These are phyloP conservation scores for Aspergillus baeticus DNA, from an alignment of 495 filamentous ascomycete genomes.

Conservation along the genomic window DNA sequence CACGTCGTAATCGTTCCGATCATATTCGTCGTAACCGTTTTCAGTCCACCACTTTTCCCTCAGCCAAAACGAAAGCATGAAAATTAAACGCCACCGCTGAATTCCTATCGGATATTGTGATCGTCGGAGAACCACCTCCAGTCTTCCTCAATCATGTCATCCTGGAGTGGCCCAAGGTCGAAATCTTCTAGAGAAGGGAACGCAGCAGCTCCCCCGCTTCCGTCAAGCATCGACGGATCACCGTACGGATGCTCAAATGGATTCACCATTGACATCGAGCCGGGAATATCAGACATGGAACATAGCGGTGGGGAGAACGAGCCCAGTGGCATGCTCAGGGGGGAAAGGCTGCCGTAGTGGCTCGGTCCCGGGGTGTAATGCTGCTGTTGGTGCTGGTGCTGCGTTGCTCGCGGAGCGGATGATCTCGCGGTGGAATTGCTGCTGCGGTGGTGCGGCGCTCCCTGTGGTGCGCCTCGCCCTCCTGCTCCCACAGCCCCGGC, in stretches of 20 bases:
- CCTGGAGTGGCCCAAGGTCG: constrained; percentile 13
- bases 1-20: too few relatives aligned
- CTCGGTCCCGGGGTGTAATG: neutral
- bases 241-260: constrained; percentile 14
- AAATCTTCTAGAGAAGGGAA: constrained; percentile 18
- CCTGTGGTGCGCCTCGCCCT: constrained; percentile 11
- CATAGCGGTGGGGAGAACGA: constrained; percentile 12
- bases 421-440: neutral
- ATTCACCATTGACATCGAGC: constrained; percentile 16
- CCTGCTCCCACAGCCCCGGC: neutral
- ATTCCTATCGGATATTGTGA: constrained; percentile 1
- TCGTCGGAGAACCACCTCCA: constrained; percentile 22
- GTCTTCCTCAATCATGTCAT: constrained; percentile 13
- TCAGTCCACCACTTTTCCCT: too few relatives aligned
- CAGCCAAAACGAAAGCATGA: too few relatives aligned
- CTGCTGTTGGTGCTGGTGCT: constrained; percentile 4
- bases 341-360: neutral
- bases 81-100: too few relatives aligned
- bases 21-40: too few relatives aligned
- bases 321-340: neutral
- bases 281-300: constrained; percentile 14
- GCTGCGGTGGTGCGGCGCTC: constrained; percentile 8
- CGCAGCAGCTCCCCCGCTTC: constrained; percentile 6
- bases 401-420: neutral
- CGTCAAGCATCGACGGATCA: constrained; percentile 1